phyloP scores from a whole-genome alignment of 106 monocot genomes.

The Platanthera zijinensis region DNA sequence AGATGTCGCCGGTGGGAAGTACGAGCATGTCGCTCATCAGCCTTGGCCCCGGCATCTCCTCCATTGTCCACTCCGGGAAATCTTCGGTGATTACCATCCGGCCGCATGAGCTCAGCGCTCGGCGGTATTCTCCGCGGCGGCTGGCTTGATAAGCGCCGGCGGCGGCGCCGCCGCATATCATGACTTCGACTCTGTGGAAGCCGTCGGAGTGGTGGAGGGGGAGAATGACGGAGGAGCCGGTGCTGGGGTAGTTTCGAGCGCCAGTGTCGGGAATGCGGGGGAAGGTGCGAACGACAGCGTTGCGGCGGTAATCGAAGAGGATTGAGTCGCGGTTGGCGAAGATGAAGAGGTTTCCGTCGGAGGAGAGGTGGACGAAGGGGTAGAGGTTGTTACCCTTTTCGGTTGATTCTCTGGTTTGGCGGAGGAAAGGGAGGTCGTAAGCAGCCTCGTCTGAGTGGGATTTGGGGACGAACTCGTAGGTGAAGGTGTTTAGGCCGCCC shows the following conservation, averaged over 20 bases:
- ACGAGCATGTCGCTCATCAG: conserved; percentile 62
- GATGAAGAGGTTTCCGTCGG: conserved; percentile 42
- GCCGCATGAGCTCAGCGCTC: conserved; percentile 28
- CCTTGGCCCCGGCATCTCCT: conserved; percentile 44
- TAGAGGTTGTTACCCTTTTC: conserved; percentile 34
- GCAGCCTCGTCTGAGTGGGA: conserved; percentile 10
- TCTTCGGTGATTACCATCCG: conserved; percentile 38
- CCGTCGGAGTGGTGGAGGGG: conserved; percentile 18
- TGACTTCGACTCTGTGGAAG: conserved; percentile 23
- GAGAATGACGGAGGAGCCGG: conserved; percentile 45
- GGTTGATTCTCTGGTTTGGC: conserved; percentile 10
- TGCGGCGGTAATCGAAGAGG: conserved; percentile 20
- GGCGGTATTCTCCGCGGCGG: conserved; percentile 6
- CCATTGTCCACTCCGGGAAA: conserved; percentile 38
- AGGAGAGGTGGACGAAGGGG: conserved; percentile 41
- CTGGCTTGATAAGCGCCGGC: conserved; percentile 24
- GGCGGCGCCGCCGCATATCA: conserved; percentile 44
- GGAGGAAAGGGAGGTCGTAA: conserved; percentile 36
- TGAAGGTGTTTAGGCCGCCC: conserved; percentile 28
- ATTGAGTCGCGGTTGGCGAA: conserved; percentile 35
- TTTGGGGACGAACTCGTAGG: conserved; percentile 47
- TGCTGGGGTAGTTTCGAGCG: conserved; percentile 32
- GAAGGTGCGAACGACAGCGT: conserved; percentile 14
- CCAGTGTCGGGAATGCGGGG: conserved; percentile 24
- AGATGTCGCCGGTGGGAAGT: conserved; percentile 41